Conservation (phyloP, 345 rosid species). For the Acer campestre region DNA sequence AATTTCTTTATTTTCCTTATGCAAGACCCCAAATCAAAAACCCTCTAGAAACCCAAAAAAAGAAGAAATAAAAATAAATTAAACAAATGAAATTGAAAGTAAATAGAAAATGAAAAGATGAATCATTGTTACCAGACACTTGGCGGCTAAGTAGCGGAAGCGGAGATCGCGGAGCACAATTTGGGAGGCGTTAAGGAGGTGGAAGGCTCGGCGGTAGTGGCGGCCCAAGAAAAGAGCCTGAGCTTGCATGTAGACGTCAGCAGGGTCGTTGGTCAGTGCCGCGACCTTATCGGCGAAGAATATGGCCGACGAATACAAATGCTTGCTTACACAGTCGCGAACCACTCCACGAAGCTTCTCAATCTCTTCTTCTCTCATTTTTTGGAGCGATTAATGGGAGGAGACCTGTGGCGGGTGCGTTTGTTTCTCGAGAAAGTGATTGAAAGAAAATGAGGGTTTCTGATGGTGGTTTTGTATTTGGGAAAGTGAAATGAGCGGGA, state of each 20-base stretch:
- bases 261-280: constrained; percentile 75
- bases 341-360: constrained; percentile 94
- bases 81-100: neutral
- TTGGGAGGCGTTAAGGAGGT: constrained; percentile 87
- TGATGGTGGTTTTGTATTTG: neutral
- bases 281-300: constrained; percentile 95
- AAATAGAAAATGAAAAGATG: neutral
- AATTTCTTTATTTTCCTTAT: neutral
- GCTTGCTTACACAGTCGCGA: constrained; percentile 96
- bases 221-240: constrained; percentile 95
- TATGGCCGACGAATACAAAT: constrained; percentile 91
- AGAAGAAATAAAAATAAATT: neutral
- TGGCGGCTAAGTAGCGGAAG: constrained; percentile 96
- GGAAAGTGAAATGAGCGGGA: constrained; percentile 6
- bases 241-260: constrained; percentile 92
- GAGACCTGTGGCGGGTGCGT: neutral
- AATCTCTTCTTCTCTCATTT: constrained; percentile 84
- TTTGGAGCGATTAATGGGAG: neutral
- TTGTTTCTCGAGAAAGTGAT: constrained; percentile 5
- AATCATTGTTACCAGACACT: constrained; percentile 63
- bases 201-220: constrained; percentile 93
- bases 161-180: constrained; percentile 95
- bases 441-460: constrained; percentile 7
- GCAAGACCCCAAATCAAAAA: too few species aligned
- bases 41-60: neutral